Base-by-base conservation (phyloP, 148 eudicot genomes). In the Cornus suecica region DNA sequence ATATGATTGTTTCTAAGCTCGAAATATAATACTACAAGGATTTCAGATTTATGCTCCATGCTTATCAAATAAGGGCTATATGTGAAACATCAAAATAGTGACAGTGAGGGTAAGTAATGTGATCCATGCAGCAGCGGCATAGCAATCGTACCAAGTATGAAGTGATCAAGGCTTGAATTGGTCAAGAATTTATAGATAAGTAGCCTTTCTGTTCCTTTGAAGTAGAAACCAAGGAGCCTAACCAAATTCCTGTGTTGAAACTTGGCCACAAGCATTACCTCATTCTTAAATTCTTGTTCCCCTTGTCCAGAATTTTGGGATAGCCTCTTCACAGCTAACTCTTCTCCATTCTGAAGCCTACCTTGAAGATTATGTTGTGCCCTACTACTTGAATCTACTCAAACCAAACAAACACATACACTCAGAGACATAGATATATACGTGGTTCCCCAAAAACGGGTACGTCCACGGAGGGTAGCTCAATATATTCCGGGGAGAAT, bases 231-330 rank as follows among this genome's bases (percentile, higher is more conserved):
- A 6, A 84, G 56, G 0, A 86, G 78, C 52, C 80, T 64, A 22
- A 85, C 88, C 58, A 88, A 56, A 74, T 88, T 88, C 72, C 83
- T 74, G 52, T 85, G 90, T 70, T 86, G 85, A 75, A 88, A 87
- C 77, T 75, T 81, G 9, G 90, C 88, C 27, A 88, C 66, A 16
- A 88, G 60, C 10, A 81, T 16, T 6, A 78, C 86, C 58, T 88
- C 88, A 76, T 85, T 88, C 62, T 80, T 81, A 51, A 88, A 88
- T 79, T 88, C 88, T 48, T 64, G 66, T 56, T 77, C 84, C 8
- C 88, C 90, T 70, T 85, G 87, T 20, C 77, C 77, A 4, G 87
- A 83, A 58, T 66, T 26, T 72, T 18, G 31, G 0, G 87, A 72
- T 60, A 88, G 60, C 65, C 88, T 76, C 76, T 88, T 88, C 3